Base-by-base conservation (phyloP, 1,139 yeast genomes). In the Pichia sp. region DNA sequence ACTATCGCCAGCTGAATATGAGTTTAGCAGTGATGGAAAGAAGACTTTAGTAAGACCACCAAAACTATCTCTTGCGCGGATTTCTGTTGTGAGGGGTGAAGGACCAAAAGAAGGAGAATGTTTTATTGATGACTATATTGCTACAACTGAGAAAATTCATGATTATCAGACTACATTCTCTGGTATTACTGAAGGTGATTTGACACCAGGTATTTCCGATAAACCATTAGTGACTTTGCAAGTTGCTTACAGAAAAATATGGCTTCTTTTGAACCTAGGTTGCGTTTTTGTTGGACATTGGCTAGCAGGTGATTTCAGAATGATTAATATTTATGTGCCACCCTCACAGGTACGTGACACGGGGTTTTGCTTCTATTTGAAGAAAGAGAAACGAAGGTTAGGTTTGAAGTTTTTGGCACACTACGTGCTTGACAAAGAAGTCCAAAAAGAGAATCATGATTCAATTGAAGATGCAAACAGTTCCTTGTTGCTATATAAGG, bases 211-310 rank as follows among this genome's bases (percentile, higher is more conserved):
- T 4, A 64, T 61, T 9, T 83, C 95, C n/a, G 61, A 64, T 7
- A 80, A 80, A 53, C 72, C 83, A 5, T 67, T 93, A 36, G 96
- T 89, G 1, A 77, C 88, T 0, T 67, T 84, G 41, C 93, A 85
- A 55, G 81, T 89, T 0, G 85, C 95, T 1, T 91, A 89, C 59
- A 70, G 96, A 47, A 77, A 85, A 53, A 69, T 93, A 33, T 91
- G 98, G 97, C 64, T 91, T 20, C 66, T 93, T 41, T 66, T 91
- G 43, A 91, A 89, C 56, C 59, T 88, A 44, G 97, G 97, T 0
- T 89, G 95, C 56, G 74, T 84, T 0, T 91, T 93, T 64, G 88
- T 93, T 32, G 99, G 99, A 0, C 99, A 93, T 64, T 96, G 97
- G 2, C 68, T 93, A 45, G 71, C 74, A 39, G 88, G 86, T 52